Evolutionary conservation across 192 early-diverging fungal species (phyloP), one percentile per base, ranked within the genome.

Genomic region (Gaertneriomyces sp.): DNA sequence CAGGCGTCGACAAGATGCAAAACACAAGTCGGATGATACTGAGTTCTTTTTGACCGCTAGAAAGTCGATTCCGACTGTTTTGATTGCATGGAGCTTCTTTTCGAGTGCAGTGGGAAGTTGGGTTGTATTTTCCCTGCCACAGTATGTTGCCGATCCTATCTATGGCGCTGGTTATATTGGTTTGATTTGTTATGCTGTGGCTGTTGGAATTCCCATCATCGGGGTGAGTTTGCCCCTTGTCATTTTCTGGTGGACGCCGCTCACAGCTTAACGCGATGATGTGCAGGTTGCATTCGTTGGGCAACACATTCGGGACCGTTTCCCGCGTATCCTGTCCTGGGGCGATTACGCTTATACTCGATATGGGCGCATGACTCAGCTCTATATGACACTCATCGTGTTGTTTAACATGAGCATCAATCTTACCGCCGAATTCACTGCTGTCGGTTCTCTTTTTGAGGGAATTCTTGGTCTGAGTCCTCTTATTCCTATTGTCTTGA

Each of bases 31-130:
- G 53, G 43, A 62, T 19, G 25, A 16, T 40, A 68, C 74, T 6
- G 77, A 82, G 56, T 75, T 74, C 64, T 79, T 82, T 52, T 61
- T 82, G 60, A 82, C 80, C 0, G 80, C 80, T 8, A 58, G 74
- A 45, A 71, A 61, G 42, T 66, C 73, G 39, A 68, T 71, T 50
- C 63, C 75, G 39, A 53, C 58, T 43, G 60, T 50, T 42, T 53
- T 61, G 20, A 70, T 73, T 16, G 75, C 66, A 39, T 72, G 72
- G 54, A 69, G 69, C 38, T 76, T 79, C 65, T 82, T 66, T 69
- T 74, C 76, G 44, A 60, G 53, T 16, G 70, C 74, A 43, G 66
- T 77, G 55, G 80, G 80, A 17, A 71, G 73, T 4, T 74, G 78
- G 75, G 19, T 67, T 11, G 51, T 63, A 0, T 62, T 50, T 39